phyloP scores from a whole-genome alignment of 805 yeast species.

The Myxozyma nipponensis region DNA sequence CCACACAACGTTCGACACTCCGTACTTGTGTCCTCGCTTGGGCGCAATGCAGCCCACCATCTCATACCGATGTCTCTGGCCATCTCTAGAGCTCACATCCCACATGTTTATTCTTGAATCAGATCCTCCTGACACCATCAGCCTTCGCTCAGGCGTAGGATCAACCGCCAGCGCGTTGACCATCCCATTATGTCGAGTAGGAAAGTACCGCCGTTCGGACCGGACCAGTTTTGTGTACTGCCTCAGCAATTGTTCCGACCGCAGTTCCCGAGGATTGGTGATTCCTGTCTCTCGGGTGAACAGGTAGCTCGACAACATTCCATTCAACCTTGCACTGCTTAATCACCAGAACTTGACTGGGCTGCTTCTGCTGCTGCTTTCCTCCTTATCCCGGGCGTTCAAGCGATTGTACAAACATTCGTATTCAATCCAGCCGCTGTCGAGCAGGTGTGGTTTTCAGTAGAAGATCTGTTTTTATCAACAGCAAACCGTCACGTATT shows the following conservation, averaged over 20 bases:
- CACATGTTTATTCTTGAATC: slow-evolving; percentile 66
- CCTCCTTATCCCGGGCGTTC: too few relatives aligned
- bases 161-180: slow-evolving; percentile 63
- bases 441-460: too few relatives aligned
- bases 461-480: too few relatives aligned
- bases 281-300: slow-evolving; percentile 27
- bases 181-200: slow-evolving; percentile 40
- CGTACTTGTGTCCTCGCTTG: slow-evolving; percentile 55
- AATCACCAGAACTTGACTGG: too few relatives aligned
- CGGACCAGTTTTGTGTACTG: slow-evolving; percentile 20
- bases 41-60: slow-evolving; percentile 25
- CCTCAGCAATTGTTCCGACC: slow-evolving; percentile 17
- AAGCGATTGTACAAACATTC: too few relatives aligned
- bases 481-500: too few relatives aligned
- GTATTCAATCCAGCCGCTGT: too few relatives aligned
- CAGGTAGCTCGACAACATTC: slow-evolving; percentile 24
- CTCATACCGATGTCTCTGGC: slow-evolving; percentile 19
- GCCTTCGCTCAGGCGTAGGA: slow-evolving; percentile 40
- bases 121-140: slow-evolving; percentile 65
- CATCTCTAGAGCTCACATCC: slow-evolving; percentile 47
- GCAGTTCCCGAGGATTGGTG: slow-evolving; percentile 23
- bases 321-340: too few relatives aligned
- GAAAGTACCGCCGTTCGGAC: slow-evolving; percentile 29
- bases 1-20: slow-evolving; percentile 74
- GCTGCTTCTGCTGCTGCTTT: too few relatives aligned